A percentile compares a stretch with the other conserved stretches of the same genome.
phyloP scores from a whole-genome alignment of 2,329 filamentous ascomycete genomes.

The Biscogniauxia marginata region DNA sequence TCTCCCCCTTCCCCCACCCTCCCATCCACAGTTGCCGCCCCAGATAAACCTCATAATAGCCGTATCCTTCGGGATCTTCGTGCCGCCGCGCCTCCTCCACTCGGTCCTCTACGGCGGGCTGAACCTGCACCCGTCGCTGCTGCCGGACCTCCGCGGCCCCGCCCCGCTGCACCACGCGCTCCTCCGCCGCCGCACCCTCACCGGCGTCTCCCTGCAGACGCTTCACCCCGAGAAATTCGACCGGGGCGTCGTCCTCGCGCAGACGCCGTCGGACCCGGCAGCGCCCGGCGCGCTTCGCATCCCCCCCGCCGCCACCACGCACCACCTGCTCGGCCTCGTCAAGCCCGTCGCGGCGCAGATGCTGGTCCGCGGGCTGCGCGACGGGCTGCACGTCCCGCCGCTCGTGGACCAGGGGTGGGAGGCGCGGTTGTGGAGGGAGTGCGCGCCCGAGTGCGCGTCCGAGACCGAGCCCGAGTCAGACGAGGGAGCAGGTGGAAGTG shows the following conservation, averaged over 20 bases:
- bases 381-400: slow-evolving; percentile 64
- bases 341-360: slow-evolving; percentile 67
- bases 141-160: slow-evolving; percentile 83
- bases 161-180: slow-evolving; percentile 87
- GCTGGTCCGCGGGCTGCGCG: slow-evolving; percentile 64
- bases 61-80: slow-evolving; percentile 90
- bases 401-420: slow-evolving; percentile 38
- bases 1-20: not conserved
- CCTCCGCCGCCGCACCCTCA: slow-evolving; percentile 56
- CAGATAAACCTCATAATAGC: slow-evolving; percentile 78
- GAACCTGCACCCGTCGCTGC: slow-evolving; percentile 88
- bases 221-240: slow-evolving; percentile 77
- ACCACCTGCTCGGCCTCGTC: slow-evolving; percentile 52
- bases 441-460: too few relatives aligned
- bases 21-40: slow-evolving; percentile 45
- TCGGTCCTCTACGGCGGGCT: slow-evolving; percentile 78
- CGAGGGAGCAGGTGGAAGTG: slow-evolving; percentile 12
- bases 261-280: slow-evolving; percentile 56
- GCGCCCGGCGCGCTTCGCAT: slow-evolving; percentile 52
- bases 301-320: slow-evolving; percentile 44
- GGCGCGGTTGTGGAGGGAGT: slow-evolving; percentile 14
- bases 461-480: too few relatives aligned
- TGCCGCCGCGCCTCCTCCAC: slow-evolving; percentile 73
- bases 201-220: slow-evolving; percentile 85
- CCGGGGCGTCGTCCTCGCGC: slow-evolving; percentile 70